phyloP scores from a whole-genome alignment of 352 stramenopile genomes.

The Globisporangium solare region DNA sequence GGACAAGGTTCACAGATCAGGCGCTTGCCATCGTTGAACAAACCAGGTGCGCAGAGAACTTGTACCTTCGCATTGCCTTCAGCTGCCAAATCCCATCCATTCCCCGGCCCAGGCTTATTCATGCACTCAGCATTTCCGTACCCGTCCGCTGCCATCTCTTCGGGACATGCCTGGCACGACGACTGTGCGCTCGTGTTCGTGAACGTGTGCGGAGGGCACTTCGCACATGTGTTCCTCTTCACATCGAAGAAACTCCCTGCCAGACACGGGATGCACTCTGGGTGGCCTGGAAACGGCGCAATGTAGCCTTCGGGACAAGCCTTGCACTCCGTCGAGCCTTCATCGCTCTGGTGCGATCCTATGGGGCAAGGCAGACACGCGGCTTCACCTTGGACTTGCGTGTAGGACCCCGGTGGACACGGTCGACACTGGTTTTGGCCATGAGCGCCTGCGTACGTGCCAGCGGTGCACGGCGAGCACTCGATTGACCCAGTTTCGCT shows the following conservation, averaged over 20 bases:
- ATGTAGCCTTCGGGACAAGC: constrained; percentile 35
- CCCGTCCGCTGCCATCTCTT: constrained; percentile 9
- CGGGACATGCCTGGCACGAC: constrained; percentile 5
- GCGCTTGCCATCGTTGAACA: constrained; percentile 7
- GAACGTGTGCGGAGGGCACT: constrained; percentile 8
- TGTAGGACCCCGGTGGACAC: constrained; percentile 28
- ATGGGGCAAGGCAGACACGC: constrained; percentile 42
- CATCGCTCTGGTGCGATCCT: constrained; percentile 30
- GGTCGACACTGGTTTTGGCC: constrained; percentile 22
- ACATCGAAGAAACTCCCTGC: constrained; percentile 36
- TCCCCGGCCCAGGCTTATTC: background rate
- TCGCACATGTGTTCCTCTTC: background rate
- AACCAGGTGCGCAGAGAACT: background rate
- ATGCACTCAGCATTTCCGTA: constrained; percentile 7
- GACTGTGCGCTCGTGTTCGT: constrained; percentile 8
- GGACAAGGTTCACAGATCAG: constrained; percentile 5
- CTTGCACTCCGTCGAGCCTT: constrained; percentile 24
- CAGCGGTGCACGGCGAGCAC: constrained; percentile 40
- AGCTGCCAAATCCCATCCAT: background rate
- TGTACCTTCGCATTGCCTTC: background rate
- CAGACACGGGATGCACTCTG: constrained; percentile 31
- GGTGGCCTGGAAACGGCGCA: constrained; percentile 27
- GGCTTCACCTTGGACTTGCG: constrained; percentile 28
- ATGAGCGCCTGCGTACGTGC: constrained; percentile 24
- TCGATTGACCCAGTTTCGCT: constrained; percentile 18